Percentiles rank a stretch among this genome's conserved stretches.
phyloP scores from a whole-genome alignment of 805 yeast species.

The Tetrapisispora fleetii region DNA sequence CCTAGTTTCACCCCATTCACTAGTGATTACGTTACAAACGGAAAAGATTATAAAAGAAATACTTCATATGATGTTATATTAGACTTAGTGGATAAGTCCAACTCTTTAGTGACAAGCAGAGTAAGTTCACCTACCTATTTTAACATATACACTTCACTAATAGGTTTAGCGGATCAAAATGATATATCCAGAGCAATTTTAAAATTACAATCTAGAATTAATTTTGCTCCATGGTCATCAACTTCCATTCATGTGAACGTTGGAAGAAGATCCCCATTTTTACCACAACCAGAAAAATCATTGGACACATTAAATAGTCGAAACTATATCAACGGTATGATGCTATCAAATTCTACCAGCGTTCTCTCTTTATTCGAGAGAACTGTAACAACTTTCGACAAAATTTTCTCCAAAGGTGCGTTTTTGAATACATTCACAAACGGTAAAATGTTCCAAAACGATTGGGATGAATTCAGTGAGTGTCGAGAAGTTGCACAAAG shows the following conservation, averaged over 20 bases:
- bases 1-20: conserved; percentile 76
- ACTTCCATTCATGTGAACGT: conserved; percentile 69
- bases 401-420: conserved; percentile 69
- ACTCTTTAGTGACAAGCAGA: conserved; percentile 54
- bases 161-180: conserved; percentile 50
- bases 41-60: conserved; percentile 52
- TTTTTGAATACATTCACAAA: conserved; percentile 67
- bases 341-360: conserved; percentile 75
- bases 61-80: conserved; percentile 80
- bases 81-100: conserved; percentile 68
- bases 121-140: conserved; percentile 43
- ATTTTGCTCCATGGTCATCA: conserved; percentile 81
- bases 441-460: conserved; percentile 32
- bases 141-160: conserved; percentile 59
- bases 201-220: conserved; percentile 55
- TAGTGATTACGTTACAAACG: conserved; percentile 50
- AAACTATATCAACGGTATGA: conserved; percentile 61
- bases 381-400: conserved; percentile 68
- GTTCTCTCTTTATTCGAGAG: conserved; percentile 56
- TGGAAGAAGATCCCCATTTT: conserved; percentile 61
- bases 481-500: conserved; percentile 65
- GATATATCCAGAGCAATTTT: conserved; percentile 63
- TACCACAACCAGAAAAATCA: conserved; percentile 4
- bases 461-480: conserved; percentile 62
- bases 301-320: conserved; percentile 17